Conservation (phyloP, 805 yeast genomes). For the Sugiyamaella lignohabitans region DNA sequence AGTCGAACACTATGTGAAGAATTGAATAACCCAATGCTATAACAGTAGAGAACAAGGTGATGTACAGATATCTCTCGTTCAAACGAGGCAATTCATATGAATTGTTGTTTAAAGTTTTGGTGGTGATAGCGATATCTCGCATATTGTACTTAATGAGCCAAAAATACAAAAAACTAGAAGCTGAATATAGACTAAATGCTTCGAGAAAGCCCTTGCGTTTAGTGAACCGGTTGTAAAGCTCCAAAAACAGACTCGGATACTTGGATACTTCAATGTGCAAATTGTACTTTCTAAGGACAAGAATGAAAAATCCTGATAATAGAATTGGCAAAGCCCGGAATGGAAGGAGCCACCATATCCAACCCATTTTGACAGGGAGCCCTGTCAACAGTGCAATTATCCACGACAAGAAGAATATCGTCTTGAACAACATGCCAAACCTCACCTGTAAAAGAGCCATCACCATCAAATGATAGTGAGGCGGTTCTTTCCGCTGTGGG, state of each 20-base stretch:
- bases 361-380: slow-evolving; percentile 8
- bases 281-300: slow-evolving; percentile 15
- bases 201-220: neutral
- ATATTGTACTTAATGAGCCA: slow-evolving; percentile 5
- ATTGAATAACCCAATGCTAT: slow-evolving; percentile 11
- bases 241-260: slow-evolving; percentile 10
- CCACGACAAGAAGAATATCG: slow-evolving; percentile 1
- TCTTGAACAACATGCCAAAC: slow-evolving; percentile 3
- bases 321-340: slow-evolving; percentile 10
- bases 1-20: slow-evolving; percentile 10
- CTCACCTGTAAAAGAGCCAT: slow-evolving; percentile 4
- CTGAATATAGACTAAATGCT: slow-evolving; percentile 5
- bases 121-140: slow-evolving; percentile 9
- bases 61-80: slow-evolving; percentile 15
- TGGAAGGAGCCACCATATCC: slow-evolving; percentile 18
- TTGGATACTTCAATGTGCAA: slow-evolving; percentile 11
- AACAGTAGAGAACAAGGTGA: slow-evolving; percentile 6
- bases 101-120: slow-evolving; percentile 1
- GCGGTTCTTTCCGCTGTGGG: slow-evolving; percentile 1
- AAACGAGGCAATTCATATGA: slow-evolving; percentile 11
- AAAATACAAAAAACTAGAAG: slow-evolving; percentile 8
- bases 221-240: slow-evolving; percentile 2
- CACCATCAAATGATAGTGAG: slow-evolving; percentile 10
- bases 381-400: slow-evolving; percentile 2
- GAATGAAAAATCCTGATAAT: slow-evolving; percentile 9